Conservation (phyloP, 768 basidiomycete genomes). For the Mycena crocata region DNA sequence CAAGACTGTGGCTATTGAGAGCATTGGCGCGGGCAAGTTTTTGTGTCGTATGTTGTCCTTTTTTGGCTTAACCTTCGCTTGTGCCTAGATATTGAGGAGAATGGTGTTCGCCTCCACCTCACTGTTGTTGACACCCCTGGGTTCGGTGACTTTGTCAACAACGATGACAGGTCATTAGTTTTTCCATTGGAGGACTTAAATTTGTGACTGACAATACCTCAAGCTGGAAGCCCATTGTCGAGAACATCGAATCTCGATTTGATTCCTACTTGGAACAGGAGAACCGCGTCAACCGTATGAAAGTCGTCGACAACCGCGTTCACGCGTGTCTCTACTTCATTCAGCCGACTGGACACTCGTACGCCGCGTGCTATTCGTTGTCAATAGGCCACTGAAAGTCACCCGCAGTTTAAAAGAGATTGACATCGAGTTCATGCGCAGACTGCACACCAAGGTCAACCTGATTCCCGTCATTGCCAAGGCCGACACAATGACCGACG, state of each 20-base stretch:
- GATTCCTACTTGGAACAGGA: conserved; percentile 98
- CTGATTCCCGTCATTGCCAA: conserved; percentile 99
- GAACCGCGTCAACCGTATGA: conserved; percentile 95
- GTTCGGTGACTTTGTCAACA: conserved; percentile 99
- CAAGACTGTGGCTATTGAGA: conserved; percentile 97
- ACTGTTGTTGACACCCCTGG: conserved; percentile 99
- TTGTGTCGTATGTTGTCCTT: conserved; percentile 45
- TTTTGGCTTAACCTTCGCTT: conserved; percentile 36
- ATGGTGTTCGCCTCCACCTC: conserved; percentile 93
- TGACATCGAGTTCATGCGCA: conserved; percentile 99
- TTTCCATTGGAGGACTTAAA: conserved; percentile 25
- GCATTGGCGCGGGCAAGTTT: conserved; percentile 91
- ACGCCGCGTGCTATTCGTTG: conserved; percentile 48
- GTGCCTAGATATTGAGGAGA: conserved; percentile 95
- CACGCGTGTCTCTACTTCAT: conserved; percentile 99
- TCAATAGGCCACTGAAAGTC: conserved; percentile 17
- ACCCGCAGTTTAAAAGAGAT: conserved; percentile 88
- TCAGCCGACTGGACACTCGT: conserved; percentile 98
- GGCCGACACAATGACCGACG: conserved; percentile 97
- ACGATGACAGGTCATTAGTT: conserved; percentile 86
- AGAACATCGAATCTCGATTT: conserved; percentile 98
- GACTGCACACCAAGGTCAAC: conserved; percentile 97
- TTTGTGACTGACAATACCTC: conserved; percentile 32
- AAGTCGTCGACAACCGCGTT: conserved; percentile 95
- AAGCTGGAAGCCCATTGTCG: conserved; percentile 98